Evolutionary conservation across 805 yeast genomes (phyloP).

Genomic region (Naumovozyma dairenensis): DNA sequence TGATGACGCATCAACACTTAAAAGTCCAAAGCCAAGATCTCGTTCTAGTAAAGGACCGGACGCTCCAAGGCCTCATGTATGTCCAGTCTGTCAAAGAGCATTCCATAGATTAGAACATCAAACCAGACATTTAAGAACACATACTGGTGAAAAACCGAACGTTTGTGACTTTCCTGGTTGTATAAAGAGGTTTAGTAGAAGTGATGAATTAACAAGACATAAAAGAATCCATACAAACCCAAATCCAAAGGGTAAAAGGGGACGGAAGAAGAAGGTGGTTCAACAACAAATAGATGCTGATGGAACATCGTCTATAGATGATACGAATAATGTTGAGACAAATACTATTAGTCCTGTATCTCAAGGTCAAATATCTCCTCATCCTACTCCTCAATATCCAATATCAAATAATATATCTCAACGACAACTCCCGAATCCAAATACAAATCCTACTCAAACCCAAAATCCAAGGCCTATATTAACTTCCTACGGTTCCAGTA

Average conservation of each 20-base stretch:
- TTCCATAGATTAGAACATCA: slow-evolving; percentile 71
- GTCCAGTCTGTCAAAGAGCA: slow-evolving; percentile 66
- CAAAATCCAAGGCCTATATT: not conserved
- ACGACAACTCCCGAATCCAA: no score
- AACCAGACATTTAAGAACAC: slow-evolving; percentile 70
- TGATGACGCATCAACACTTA: no score
- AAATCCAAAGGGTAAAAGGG: slow-evolving; percentile 51
- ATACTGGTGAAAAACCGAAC: slow-evolving; percentile 77
- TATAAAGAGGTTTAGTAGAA: slow-evolving; percentile 53
- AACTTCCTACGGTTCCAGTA: not conserved
- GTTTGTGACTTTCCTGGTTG: slow-evolving; percentile 67
- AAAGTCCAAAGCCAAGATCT: not conserved
- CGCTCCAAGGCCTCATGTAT: slow-evolving; percentile 52
- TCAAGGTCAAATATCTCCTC: not conserved
- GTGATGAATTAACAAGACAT: slow-evolving; percentile 69
- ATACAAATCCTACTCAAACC: not conserved
- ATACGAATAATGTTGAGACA: slow-evolving; percentile 4
- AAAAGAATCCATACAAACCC: slow-evolving; percentile 65
- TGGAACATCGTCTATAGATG: slow-evolving; percentile 3
- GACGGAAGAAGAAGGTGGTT: slow-evolving; percentile 30
- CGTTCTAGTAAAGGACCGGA: slow-evolving; percentile 10
- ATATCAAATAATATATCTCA: not conserved
- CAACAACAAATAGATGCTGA: not conserved
- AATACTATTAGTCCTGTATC: not conserved
- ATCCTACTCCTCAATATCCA: slow-evolving; percentile 1